These are phyloP conservation scores for Trypanosoma boissoni DNA, from an alignment of 208 protist genomes.

Conservation along the genomic window DNA sequence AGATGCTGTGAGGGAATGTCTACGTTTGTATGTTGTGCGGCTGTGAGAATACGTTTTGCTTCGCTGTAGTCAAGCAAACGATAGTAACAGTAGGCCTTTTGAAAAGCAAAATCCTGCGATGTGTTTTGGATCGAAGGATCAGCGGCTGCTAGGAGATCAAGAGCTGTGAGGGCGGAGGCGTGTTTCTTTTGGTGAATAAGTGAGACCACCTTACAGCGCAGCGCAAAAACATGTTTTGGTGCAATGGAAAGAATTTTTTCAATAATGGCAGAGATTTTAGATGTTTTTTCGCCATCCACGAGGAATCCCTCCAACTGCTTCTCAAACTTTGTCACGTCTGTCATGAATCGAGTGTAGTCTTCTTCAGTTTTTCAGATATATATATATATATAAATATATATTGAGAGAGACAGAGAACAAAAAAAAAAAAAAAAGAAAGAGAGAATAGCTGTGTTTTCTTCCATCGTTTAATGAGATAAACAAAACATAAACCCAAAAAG, in stretches of 20 bases:
- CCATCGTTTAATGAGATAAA: too few species aligned
- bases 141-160: slow-evolving; percentile 39
- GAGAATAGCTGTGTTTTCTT: too few species aligned
- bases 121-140: slow-evolving; percentile 1
- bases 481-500: too few species aligned
- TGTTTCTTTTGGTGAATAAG: slow-evolving; percentile 64
- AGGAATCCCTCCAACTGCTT: slow-evolving; percentile 57
- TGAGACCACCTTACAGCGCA: slow-evolving; percentile 69
- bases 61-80: slow-evolving; percentile 53
- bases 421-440: slow-evolving; percentile 19
- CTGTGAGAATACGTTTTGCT: slow-evolving; percentile 41
- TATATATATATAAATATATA: slow-evolving; percentile 1
- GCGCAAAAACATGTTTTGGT: slow-evolving; percentile 47
- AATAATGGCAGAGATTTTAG: slow-evolving; percentile 44
- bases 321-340: slow-evolving; percentile 63
- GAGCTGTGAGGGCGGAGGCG: slow-evolving; percentile 47
- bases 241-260: slow-evolving; percentile 67
- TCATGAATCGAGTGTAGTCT: too few species aligned
- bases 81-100: slow-evolving; percentile 78
- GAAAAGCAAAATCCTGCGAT: slow-evolving; percentile 44
- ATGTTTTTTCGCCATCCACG: slow-evolving; percentile 35
- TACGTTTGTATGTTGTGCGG: slow-evolving; percentile 19
- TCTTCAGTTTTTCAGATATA: not conserved
- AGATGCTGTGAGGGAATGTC: slow-evolving; percentile 61
- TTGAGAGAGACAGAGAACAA: slow-evolving; percentile 11